Evolutionary conservation across 495 filamentous ascomycete species (phyloP), one percentile per base, ranked within the genome.

Genomic region (Trichodelitschia bisporula): DNA sequence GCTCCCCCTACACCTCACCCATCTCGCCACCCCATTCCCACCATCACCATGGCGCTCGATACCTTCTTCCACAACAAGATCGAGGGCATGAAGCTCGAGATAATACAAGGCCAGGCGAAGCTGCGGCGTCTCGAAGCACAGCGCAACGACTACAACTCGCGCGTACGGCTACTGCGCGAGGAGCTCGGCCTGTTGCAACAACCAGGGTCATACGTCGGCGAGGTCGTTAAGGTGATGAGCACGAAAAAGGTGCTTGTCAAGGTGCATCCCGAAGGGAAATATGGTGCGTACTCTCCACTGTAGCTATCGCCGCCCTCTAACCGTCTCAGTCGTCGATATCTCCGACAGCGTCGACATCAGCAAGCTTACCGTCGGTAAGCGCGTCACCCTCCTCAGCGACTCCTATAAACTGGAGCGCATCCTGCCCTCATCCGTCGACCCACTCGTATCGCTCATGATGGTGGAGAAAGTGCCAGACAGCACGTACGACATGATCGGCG

Each of bases 361-460:
- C 38, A 99, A 95, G 54, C 77, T 99, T 53, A 93, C 79, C 33
- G 71, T 86, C 31, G 86, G 86, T 50, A 99, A 99, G 57, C 83
- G 86, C 34, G 89, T 99, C 26, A 91, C 86, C 27, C 66, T 99
- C 11, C 67, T 97, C 13, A 90, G 78, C 32, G 86, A 97, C 51
- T 74, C 74, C 28, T 97, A 97, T 61, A 92, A 92, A 51, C 71
- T 97, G 44, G 84, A 93, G 51, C 90, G 89, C 58, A 90, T 93
- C 61, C 70, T 97, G 8, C 86, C 86, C 14, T 92, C 83, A 35
- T 86, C 84, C 32, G 84, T 97, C 45, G 86, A 97, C 48, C 86
- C 86, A 18, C 72, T 97, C 29, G 86, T 99, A 20, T 95, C 86
- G n/a, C 78, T 99, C 44, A 99, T 99, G 86, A 95, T 99, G 89